These are phyloP conservation scores for Hemisphaericaspora subhashii DNA, from an alignment of 1,139 yeast species.

Conservation along the genomic window DNA sequence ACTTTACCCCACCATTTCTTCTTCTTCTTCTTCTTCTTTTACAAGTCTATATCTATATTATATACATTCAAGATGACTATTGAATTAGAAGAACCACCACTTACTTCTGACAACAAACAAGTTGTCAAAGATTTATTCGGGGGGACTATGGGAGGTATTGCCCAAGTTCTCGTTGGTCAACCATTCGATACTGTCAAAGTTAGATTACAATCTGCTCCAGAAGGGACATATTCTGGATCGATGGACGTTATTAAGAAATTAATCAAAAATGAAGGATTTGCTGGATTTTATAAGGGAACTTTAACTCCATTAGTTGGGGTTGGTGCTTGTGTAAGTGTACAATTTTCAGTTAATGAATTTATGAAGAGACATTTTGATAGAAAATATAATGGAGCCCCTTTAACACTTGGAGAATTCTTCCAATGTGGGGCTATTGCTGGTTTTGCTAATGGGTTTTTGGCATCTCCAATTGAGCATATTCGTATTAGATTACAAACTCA, in stretches of 20 bases:
- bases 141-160: conserved; percentile 92
- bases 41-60: neutral
- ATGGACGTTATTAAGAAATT: conserved; percentile 73
- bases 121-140: conserved; percentile 81
- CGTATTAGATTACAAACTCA: conserved; percentile 91
- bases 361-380: conserved; percentile 76
- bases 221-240: conserved; percentile 73
- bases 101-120: conserved; percentile 44
- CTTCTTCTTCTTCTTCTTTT: neutral
- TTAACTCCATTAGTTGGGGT: conserved; percentile 83
- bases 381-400: conserved; percentile 38
- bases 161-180: conserved; percentile 94
- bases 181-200: conserved; percentile 96
- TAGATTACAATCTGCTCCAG: conserved; percentile 81
- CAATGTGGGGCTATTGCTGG: conserved; percentile 87
- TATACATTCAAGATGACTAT: conserved; percentile 31
- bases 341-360: conserved; percentile 81
- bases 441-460: conserved; percentile 80
- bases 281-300: conserved; percentile 89
- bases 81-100: conserved; percentile 49
- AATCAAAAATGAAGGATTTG: conserved; percentile 70
- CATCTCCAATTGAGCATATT: conserved; percentile 90
- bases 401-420: conserved; percentile 62
- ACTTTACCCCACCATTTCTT: neutral
- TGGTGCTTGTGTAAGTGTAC: conserved; percentile 89